These are phyloP conservation scores for Tilletia setariae DNA, from an alignment of 1,284 basidiomycete genomes.

Conservation along the genomic window DNA sequence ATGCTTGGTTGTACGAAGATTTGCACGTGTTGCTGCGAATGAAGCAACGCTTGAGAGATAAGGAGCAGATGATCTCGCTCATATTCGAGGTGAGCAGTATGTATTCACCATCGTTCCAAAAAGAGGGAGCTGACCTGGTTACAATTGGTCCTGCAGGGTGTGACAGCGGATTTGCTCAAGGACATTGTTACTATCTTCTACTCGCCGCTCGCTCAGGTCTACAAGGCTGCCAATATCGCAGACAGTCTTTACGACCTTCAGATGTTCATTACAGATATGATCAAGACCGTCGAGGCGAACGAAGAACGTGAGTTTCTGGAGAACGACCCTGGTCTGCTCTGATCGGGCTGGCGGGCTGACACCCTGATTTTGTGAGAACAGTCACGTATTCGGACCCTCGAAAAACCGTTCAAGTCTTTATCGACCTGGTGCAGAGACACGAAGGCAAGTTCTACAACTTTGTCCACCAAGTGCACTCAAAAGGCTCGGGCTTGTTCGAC, in stretches of 20 bases:
- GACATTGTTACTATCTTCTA: constrained; percentile 99
- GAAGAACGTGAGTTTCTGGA: constrained; percentile 69
- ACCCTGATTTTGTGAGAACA: constrained; percentile 60
- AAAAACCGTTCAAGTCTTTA: constrained; percentile 84
- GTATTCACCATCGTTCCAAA: constrained; percentile 49
- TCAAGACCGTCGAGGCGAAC: constrained; percentile 84
- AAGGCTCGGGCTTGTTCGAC: constrained; percentile 90
- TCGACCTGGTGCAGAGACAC: constrained; percentile 87
- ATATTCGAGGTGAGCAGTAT: constrained; percentile 72
- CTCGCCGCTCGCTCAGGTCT: constrained; percentile 93
- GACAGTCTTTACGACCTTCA: constrained; percentile 90
- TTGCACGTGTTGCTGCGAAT: constrained; percentile 45
- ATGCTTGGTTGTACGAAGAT: constrained; percentile 53
- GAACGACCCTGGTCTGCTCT: neutral
- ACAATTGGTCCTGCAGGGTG: constrained; percentile 63
- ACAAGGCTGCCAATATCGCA: constrained; percentile 93
- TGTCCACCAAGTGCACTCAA: constrained; percentile 97
- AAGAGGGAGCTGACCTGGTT: neutral
- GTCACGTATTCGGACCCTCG: constrained; percentile 74
- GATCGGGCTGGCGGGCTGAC: constrained; percentile 68
- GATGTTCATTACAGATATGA: constrained; percentile 91
- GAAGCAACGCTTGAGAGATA: constrained; percentile 68
- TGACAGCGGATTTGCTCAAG: constrained; percentile 88
- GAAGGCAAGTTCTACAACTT: constrained; percentile 94
- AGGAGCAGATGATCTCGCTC: constrained; percentile 86